Evolutionary conservation across 768 basidiomycete species (phyloP).

Genomic region (Tylopilus plumbeoviolaceoides): DNA sequence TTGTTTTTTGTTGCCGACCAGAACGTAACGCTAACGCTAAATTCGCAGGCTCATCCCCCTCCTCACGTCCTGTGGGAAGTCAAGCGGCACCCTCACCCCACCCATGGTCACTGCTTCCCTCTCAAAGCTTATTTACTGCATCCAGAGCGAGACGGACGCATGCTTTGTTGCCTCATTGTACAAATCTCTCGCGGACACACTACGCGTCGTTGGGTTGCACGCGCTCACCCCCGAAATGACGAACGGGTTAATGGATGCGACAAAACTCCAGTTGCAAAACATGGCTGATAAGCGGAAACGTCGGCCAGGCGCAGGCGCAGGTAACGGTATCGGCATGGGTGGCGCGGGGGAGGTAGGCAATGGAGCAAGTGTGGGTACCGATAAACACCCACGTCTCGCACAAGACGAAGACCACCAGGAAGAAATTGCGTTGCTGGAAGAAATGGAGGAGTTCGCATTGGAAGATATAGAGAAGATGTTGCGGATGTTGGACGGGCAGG

Average conservation of each 20-base stretch:
- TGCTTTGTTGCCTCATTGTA: constrained; percentile 77
- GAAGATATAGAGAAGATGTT: constrained; percentile 76
- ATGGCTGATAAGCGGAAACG: constrained; percentile 66
- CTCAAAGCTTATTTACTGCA: constrained; percentile 57
- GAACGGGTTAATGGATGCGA: constrained; percentile 58
- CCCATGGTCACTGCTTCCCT: constrained; percentile 70
- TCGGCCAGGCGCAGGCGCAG: constrained; percentile 35
- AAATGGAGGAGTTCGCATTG: constrained; percentile 78
- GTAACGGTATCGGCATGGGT: constrained; percentile 11
- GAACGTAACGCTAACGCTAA: background rate
- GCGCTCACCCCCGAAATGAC: constrained; percentile 52
- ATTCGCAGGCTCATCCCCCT: constrained; percentile 61
- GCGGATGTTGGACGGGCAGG: constrained; percentile 48
- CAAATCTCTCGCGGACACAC: constrained; percentile 60
- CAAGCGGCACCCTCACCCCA: constrained; percentile 57
- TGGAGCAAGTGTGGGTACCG: background rate
- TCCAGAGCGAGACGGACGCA: constrained; percentile 65
- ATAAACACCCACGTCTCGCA: background rate
- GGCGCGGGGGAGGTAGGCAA: background rate
- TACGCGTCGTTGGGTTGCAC: constrained; percentile 54
- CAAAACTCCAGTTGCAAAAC: constrained; percentile 63
- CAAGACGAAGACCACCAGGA: constrained; percentile 52
- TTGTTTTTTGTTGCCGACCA: background rate
- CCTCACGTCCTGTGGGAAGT: constrained; percentile 64
- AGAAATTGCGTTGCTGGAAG: constrained; percentile 68